Evolutionary conservation across 371 early-diverging fungal genomes (phyloP).

Genomic region (Chytridium lagenaria): DNA sequence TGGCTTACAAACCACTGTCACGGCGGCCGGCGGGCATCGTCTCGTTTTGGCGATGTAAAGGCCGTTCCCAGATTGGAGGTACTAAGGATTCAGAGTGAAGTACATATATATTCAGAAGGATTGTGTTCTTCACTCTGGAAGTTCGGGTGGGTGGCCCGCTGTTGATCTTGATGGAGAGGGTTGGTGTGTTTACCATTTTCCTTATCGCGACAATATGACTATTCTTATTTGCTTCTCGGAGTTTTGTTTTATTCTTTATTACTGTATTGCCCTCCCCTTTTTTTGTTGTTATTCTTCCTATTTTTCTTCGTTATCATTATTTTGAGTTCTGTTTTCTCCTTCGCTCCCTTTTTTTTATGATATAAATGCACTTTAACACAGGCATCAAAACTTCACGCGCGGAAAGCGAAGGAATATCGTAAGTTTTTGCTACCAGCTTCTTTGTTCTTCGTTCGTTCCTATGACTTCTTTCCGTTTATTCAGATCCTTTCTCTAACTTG

Average conservation of each 20-base stretch:
- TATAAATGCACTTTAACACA: no score
- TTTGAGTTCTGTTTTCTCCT: no score
- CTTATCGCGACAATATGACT: neutral
- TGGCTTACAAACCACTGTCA: constrained; percentile 56
- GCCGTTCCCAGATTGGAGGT: constrained; percentile 23
- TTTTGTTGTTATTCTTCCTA: no score
- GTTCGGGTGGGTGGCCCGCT: constrained; percentile 51
- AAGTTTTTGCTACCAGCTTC: constrained; percentile 5
- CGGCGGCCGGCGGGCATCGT: constrained; percentile 40
- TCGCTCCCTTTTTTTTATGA: no score
- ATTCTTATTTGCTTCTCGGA: neutral
- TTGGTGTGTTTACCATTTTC: constrained; percentile 18
- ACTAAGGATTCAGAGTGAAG: constrained; percentile 21
- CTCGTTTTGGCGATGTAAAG: neutral
- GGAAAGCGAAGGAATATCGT: constrained; percentile 54
- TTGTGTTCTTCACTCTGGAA: constrained; percentile 55
- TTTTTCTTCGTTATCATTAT: no score
- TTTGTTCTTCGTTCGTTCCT: neutral
- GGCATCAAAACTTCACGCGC: constrained; percentile 57
- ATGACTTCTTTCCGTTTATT: no score
- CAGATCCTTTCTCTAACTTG: no score
- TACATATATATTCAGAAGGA: constrained; percentile 56
- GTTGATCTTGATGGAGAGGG: constrained; percentile 55
- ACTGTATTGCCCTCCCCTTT: no score
- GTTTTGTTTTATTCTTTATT: neutral